phyloP scores from a whole-genome alignment of 2,329 filamentous ascomycete species.

The Diaporthe sp. region DNA sequence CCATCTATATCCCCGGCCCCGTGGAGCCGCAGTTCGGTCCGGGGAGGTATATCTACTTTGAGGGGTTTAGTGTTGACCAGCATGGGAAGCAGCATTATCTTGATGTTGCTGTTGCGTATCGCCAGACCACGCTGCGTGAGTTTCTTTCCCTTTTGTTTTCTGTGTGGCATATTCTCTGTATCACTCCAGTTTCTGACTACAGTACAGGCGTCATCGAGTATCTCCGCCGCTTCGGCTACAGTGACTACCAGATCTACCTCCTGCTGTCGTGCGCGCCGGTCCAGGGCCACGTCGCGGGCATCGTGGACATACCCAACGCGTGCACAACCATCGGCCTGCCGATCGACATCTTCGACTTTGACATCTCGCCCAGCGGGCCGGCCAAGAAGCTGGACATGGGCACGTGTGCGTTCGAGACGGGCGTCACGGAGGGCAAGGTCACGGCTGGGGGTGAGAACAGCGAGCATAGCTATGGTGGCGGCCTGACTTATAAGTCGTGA shows the following conservation, averaged over 20 bases:
- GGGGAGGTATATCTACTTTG: conserved; percentile 83
- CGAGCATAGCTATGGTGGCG: conserved; percentile 60
- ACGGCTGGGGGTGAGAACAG: conserved; percentile 57
- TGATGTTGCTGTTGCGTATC: conserved; percentile 87
- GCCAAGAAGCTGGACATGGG: conserved; percentile 71
- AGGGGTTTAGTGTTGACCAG: conserved; percentile 91
- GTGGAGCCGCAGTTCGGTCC: conserved; percentile 91
- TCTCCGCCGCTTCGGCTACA: conserved; percentile 77
- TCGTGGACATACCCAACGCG: conserved; percentile 91
- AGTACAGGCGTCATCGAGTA: conserved; percentile 77
- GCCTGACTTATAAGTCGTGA: conserved; percentile 57
- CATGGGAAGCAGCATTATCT: conserved; percentile 90
- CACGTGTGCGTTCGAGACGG: conserved; percentile 72
- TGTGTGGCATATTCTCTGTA: neutral
- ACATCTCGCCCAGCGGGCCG: conserved; percentile 76
- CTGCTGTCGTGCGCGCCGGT: conserved; percentile 87
- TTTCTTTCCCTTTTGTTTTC: conserved; percentile 19
- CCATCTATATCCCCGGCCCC: conserved; percentile 86
- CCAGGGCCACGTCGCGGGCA: conserved; percentile 87
- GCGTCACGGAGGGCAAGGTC: conserved; percentile 55
- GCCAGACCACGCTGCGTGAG: conserved; percentile 77
- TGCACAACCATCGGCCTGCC: conserved; percentile 90
- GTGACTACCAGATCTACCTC: conserved; percentile 84
- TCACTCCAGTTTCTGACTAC: neutral
- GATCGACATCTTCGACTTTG: conserved; percentile 96